These are phyloP conservation scores for Talaromyces sp. DNA, from an alignment of 2,329 filamentous ascomycete genomes.

Conservation along the genomic window DNA sequence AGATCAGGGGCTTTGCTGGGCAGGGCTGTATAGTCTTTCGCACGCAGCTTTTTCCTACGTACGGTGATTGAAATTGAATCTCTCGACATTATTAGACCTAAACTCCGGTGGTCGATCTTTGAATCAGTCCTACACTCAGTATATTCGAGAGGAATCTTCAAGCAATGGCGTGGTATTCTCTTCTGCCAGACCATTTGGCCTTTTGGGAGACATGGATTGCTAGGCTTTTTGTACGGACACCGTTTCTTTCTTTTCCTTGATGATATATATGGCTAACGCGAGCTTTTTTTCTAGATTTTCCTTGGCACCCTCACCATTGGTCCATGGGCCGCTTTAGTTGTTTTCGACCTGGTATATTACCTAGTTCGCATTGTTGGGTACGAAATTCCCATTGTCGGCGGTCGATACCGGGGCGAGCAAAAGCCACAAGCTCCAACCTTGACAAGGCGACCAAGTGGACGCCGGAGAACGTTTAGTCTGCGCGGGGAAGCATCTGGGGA, in stretches of 20 bases:
- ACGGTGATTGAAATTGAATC: not conserved
- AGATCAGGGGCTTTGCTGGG: not conserved
- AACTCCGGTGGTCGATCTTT: not conserved
- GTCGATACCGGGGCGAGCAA: constrained; percentile 54
- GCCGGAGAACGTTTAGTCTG: constrained; percentile 19
- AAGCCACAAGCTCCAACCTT: constrained; percentile 59
- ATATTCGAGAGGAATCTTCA: not conserved
- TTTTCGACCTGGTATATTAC: constrained; percentile 62
- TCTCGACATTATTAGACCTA: not conserved
- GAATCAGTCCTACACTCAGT: not conserved
- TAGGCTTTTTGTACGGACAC: constrained; percentile 53
- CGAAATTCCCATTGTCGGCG: constrained; percentile 56
- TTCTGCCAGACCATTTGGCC: constrained; percentile 55
- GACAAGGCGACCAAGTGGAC: constrained; percentile 15
- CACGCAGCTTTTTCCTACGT: not conserved
- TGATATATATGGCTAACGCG: not conserved
- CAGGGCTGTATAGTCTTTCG: not conserved
- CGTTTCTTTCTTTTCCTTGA: not conserved
- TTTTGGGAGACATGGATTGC: constrained; percentile 58
- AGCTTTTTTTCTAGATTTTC: constrained; percentile 46
- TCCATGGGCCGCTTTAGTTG: constrained; percentile 57
- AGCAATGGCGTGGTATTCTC: constrained; percentile 59
- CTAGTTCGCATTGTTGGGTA: constrained; percentile 53
- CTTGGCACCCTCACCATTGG: constrained; percentile 56
- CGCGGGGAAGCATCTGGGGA: constrained; percentile 5